Conservation (phyloP, 2,329 filamentous ascomycete genomes). For the Pseudopyrenochaeta lycopersici region DNA sequence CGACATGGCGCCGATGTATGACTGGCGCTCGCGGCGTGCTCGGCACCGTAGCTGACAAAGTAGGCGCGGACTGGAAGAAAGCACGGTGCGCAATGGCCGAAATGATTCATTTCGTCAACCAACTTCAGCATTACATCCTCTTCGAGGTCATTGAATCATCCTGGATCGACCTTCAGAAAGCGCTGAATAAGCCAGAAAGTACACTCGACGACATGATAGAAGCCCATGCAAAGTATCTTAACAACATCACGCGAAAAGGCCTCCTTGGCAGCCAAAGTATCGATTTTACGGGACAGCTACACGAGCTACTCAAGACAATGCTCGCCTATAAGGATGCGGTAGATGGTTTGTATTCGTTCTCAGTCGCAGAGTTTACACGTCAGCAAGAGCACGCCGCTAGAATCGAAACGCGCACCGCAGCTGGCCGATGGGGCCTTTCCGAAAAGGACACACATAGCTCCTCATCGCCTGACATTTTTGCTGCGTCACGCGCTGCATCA, state of each 20-base stretch:
- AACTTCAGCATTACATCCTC: constrained; percentile 97
- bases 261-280: constrained; percentile 77
- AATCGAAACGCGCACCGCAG: constrained; percentile 71
- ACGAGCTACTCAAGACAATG: constrained; percentile 93
- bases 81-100: constrained; percentile 90
- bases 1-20: constrained; percentile 95
- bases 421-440: constrained; percentile 70
- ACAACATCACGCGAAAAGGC: constrained; percentile 94
- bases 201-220: constrained; percentile 95
- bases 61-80: constrained; percentile 85
- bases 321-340: constrained; percentile 91
- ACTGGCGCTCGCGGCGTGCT: constrained; percentile 93
- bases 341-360: constrained; percentile 93
- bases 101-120: constrained; percentile 98
- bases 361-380: constrained; percentile 90
- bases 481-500: constrained; percentile 29
- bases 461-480: constrained; percentile 34
- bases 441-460: constrained; percentile 55
- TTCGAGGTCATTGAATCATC: constrained; percentile 98
- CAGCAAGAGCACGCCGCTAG: constrained; percentile 86
- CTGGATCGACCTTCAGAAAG: constrained; percentile 88
- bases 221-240: constrained; percentile 89
- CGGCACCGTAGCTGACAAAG: constrained; percentile 75
- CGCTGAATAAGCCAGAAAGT: constrained; percentile 82
- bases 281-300: constrained; percentile 87